Evolutionary conservation across 2,329 filamentous ascomycete genomes (phyloP), one percentile per base, ranked within the genome.

Genomic region (Conoideocrella luteorostrata): DNA sequence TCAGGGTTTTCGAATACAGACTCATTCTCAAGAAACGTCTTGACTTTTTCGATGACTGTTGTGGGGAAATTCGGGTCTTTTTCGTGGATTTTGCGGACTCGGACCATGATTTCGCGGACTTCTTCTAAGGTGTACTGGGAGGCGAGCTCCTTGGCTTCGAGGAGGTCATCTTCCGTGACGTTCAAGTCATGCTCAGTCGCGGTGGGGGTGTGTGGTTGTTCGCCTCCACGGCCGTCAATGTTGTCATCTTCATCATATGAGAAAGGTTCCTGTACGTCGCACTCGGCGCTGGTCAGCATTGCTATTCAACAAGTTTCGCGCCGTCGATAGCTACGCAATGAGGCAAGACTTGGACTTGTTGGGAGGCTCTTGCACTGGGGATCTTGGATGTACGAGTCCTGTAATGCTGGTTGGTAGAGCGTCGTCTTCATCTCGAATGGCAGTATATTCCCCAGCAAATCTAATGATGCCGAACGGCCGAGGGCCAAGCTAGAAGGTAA

Each of bases 101-200:
- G 60, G 13, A 58, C 55, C 64, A 69, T 67, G 53, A 69, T 67
- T 41, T 65, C 57, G 52, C 63, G 63, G 34, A 67, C 66, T 50
- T 69, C 64, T n/a, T 66, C 65, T 35, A 68, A 64, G 15, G 61
- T 67, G 47, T 67, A 64, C 48, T 61, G 63, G 40, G 60, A 62
- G 42, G 68, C 69, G 33, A 69, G 56, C 46, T 69, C 67, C 50
- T 66, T 67, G 42, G 68, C 69, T 52, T 72, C 65, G 43, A 68
- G 62, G 7, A 72, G 57, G 47, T 72, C 69, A 37, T 69, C 62
- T 50, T 71, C 68, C 37, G 69, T 71, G 24, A 69, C 67, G 47
- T 71, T 69, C 43, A 71, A 62, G 45, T 65, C 61, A 44, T 66
- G 63, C 50, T 64, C 62, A 21, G 63, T 56, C 24, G 44, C 40